Percentiles rank a stretch among this genome's conserved stretches.
Evolutionary conservation across 148 eudicot species (phyloP).

Genomic region (Silene latifolia): DNA sequence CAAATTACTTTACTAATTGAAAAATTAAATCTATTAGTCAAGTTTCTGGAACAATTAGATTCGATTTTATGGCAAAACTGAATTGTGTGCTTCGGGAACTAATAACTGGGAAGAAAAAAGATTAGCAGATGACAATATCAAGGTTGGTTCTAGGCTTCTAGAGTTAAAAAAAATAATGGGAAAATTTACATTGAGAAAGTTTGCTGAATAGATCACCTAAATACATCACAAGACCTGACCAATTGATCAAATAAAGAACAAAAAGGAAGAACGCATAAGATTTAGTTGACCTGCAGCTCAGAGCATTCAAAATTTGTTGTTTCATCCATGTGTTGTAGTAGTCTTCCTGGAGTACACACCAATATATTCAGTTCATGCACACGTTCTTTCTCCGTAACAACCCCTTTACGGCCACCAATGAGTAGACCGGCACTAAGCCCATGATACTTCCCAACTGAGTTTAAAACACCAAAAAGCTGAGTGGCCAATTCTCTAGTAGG

Average conservation of each 20-base stretch:
- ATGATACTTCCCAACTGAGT: slow-evolving; percentile 74
- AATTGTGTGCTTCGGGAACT: background rate
- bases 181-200: background rate
- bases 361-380: slow-evolving; percentile 76
- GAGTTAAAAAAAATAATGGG: too few species aligned
- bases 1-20: too few species aligned
- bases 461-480: slow-evolving; percentile 76
- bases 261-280: background rate
- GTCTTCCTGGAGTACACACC: slow-evolving; percentile 93
- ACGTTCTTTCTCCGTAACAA: slow-evolving; percentile 76
- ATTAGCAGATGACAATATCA: background rate
- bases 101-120: background rate
- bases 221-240: background rate
- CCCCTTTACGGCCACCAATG: slow-evolving; percentile 91
- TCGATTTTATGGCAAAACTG: too few species aligned
- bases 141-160: background rate
- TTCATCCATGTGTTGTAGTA: slow-evolving; percentile 96
- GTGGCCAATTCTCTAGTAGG: slow-evolving; percentile 89
- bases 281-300: slow-evolving; percentile 74
- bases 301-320: slow-evolving; percentile 93
- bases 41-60: too few species aligned
- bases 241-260: background rate
- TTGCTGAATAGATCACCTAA: background rate
- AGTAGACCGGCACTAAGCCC: slow-evolving; percentile 89
- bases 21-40: too few species aligned